These are phyloP conservation scores for Trichosporon asahii DNA, from an alignment of 1,284 basidiomycete species.

Conservation along the genomic window DNA sequence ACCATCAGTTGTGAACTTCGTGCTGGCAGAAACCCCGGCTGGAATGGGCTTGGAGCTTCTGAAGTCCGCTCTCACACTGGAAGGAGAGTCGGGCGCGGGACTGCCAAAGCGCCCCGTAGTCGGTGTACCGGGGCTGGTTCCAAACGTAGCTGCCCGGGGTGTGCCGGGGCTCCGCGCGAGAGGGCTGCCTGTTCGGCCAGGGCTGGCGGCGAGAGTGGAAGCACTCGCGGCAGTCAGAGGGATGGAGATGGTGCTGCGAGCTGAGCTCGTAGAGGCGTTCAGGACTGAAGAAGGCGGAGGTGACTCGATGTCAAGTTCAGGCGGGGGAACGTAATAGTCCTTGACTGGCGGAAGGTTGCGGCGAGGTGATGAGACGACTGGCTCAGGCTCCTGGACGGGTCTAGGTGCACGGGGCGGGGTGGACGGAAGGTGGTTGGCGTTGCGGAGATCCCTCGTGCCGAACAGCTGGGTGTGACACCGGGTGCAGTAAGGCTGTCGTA, in stretches of 20 bases:
- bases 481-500: slow-evolving; percentile 46
- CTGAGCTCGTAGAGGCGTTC: not conserved
- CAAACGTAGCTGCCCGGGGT: not conserved
- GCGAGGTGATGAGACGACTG: slow-evolving; percentile 17
- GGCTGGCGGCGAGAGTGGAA: not conserved
- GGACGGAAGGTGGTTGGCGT: slow-evolving; percentile 30
- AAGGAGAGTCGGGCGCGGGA: not conserved
- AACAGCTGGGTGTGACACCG: slow-evolving; percentile 49
- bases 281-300: not conserved
- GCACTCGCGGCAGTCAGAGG: not conserved
- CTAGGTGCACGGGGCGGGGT: slow-evolving; percentile 7
- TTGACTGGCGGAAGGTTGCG: slow-evolving; percentile 20
- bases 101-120: not conserved
- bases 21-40: slow-evolving; percentile 14
- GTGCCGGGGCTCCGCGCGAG: slow-evolving; percentile 1
- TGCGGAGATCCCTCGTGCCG: slow-evolving; percentile 49
- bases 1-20: slow-evolving; percentile 8
- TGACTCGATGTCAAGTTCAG: slow-evolving; percentile 13
- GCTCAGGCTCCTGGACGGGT: slow-evolving; percentile 1
- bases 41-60: slow-evolving; percentile 21
- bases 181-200: not conserved
- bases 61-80: slow-evolving; percentile 5
- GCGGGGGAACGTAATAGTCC: slow-evolving; percentile 23
- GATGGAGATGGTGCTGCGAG: not conserved
- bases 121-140: not conserved